Conservation (phyloP, 306 rosid species). For the Senna siamea region DNA sequence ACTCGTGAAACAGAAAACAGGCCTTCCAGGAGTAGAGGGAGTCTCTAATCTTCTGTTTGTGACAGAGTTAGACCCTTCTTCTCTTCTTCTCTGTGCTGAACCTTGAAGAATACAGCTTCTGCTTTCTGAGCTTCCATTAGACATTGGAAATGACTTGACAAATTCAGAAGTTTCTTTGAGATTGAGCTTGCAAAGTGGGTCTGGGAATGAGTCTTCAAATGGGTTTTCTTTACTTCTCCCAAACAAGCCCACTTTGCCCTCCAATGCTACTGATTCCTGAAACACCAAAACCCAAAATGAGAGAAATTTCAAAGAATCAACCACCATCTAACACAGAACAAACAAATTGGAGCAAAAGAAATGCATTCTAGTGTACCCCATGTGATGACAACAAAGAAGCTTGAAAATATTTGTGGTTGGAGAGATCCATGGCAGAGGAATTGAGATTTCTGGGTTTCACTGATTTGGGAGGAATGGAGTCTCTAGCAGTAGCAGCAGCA, state of each 20-base stretch:
- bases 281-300: constrained; percentile 29
- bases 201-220: constrained; percentile 68
- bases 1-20: constrained; percentile 74
- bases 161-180: constrained; percentile 94
- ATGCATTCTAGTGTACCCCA: constrained; percentile 47
- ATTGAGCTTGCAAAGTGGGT: constrained; percentile 91
- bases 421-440: constrained; percentile 60
- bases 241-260: constrained; percentile 32
- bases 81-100: constrained; percentile 58
- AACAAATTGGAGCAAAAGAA: constrained; percentile 14
- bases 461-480: constrained; percentile 14
- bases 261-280: constrained; percentile 60
- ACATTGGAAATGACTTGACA: constrained; percentile 83
- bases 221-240: constrained; percentile 34
- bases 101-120: constrained; percentile 45
- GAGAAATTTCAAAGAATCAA: background rate
- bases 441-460: constrained; percentile 35
- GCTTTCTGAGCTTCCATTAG: constrained; percentile 40
- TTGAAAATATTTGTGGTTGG: constrained; percentile 62
- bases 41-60: constrained; percentile 64
- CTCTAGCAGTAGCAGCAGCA: background rate
- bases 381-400: constrained; percentile 51
- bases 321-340: too few species aligned
- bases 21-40: constrained; percentile 94
- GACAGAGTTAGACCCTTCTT: constrained; percentile 48